phyloP scores from a whole-genome alignment of 1,284 basidiomycete species.

The Earliella scabrosa region DNA sequence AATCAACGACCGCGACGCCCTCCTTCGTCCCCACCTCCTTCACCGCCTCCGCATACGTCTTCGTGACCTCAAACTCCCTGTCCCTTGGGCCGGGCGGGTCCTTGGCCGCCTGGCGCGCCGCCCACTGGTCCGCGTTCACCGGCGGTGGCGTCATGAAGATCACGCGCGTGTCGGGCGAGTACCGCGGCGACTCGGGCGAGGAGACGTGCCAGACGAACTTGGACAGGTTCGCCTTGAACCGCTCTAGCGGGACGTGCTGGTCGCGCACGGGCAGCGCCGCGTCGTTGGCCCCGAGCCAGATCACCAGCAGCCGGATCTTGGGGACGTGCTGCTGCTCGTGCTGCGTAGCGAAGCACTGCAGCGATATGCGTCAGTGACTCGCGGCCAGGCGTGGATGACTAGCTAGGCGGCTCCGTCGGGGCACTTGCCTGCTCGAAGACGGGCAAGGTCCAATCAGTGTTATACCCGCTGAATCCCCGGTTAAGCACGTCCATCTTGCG shows the following conservation, averaged over 20 bases:
- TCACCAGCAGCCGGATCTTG: constrained; percentile 74
- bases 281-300: constrained; percentile 91
- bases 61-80: constrained; percentile 63
- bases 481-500: constrained; percentile 85
- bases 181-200: constrained; percentile 62
- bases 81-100: constrained; percentile 52
- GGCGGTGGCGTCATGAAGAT: constrained; percentile 88
- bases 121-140: constrained; percentile 65
- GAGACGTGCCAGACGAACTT: constrained; percentile 66
- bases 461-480: constrained; percentile 82
- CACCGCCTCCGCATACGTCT: constrained; percentile 72
- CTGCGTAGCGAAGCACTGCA: constrained; percentile 59
- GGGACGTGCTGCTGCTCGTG: constrained; percentile 52
- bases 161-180: constrained; percentile 78
- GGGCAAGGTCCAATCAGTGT: constrained; percentile 82
- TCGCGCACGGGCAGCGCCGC: constrained; percentile 44
- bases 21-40: constrained; percentile 59
- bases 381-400: background rate
- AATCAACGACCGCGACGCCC: constrained; percentile 66
- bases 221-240: constrained; percentile 70
- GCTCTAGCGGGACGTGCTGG: constrained; percentile 74
- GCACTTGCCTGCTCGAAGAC: constrained; percentile 71
- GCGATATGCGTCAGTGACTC: background rate
- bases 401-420: background rate
- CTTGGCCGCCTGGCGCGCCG: constrained; percentile 48